Base-by-base conservation (phyloP, 345 rosid species). In the Eucalyptus erythrocorys region DNA sequence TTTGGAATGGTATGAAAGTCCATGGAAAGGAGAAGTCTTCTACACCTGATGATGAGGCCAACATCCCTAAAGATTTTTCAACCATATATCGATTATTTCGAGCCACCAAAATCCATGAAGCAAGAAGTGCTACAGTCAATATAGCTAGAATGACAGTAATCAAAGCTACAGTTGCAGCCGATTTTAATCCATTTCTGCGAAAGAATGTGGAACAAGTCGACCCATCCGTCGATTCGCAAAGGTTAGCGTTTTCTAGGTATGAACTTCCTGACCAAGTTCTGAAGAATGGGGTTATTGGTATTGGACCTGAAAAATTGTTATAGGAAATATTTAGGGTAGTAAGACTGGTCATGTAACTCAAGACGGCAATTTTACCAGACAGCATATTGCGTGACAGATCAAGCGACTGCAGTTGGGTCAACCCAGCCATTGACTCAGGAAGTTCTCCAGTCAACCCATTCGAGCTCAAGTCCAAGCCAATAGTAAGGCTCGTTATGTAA, bases 11-110 rank as follows among this genome's bases (percentile, higher is more conserved):
- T 85, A 96, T 98, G 92, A 96, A 98, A 6, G 99, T 96, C 99
- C 98, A 98, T 7, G 99, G 99, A 88, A 95, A 95, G 3, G 99
- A 98, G 90, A 96, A 96, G 88, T 98, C 99, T 68, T 98, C 99
- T 30, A 93, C 92, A 68, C 94, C 93, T 4, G 95, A 85, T 49
- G 90, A 85, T 19, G 94, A 90, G 11, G 93, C 89, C 32, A 91
- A 93, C 26, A 89, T 88, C 76, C 91, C 92, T 32, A 92, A 68
- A 71, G 95, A 89, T 90, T 96, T 97, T 68, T 95, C 95, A 9
- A 89, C 90, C 80, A 89, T 88, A 85, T 96, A 95, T 88, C 90
- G 92, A 86, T 93, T 95, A 88, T 94, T 96, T 79, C 98, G 88
- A n/a, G 93, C 88, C 81, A 95, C 90, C 88, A 96, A 51, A 85